Base-by-base conservation (phyloP, 257 asterid genomes). In the Plantago elongata region DNA sequence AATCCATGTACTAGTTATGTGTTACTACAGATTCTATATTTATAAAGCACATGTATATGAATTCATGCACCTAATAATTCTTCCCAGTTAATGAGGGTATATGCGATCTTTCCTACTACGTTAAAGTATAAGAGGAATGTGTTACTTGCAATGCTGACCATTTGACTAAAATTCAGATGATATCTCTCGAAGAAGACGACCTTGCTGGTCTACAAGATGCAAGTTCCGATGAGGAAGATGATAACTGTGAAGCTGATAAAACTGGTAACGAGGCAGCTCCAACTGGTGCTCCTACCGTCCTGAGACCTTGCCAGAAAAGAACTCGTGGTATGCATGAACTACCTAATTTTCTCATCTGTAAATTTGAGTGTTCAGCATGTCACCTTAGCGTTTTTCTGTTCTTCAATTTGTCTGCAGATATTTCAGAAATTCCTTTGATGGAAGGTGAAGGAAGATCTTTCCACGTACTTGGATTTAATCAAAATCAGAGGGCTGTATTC, bases 191-290 rank as follows among this genome's bases (percentile, higher is more conserved):
- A 77, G 99, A 92, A 44, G 95, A 92, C 69, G 97, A 84, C 72
- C 93, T 89, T 78, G 97, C 97, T 77, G 99, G 99, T 63, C 66
- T 91, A 73, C 95, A 88, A 79, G 98, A 92, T 77, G 90, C 78
- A 69, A 92, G 95, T 75, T 84, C 95, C 61, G 99, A 89, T 55
- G 97, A 84, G 54, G 99, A 89, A 76, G 99, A 92, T 69, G 97
- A 84, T 72, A 92, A 80, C 74, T 92, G 84, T 74, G 97, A 85
- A 75, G 99, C 90, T 72, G 96, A 92, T 61, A 72, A 82, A 55
- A 78, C 89, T 44, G 99, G 86, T 76, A 82, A 81, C 13, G 99
- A 92, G 77, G 70, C 86, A 60, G 78, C 78, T 78, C 56, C 86
- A 47, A 45, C 66, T 71, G 96, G 92, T 73, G 82, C 84, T 63